Base-by-base conservation (phyloP, 306 rosid species). In the Lupinus albus region DNA sequence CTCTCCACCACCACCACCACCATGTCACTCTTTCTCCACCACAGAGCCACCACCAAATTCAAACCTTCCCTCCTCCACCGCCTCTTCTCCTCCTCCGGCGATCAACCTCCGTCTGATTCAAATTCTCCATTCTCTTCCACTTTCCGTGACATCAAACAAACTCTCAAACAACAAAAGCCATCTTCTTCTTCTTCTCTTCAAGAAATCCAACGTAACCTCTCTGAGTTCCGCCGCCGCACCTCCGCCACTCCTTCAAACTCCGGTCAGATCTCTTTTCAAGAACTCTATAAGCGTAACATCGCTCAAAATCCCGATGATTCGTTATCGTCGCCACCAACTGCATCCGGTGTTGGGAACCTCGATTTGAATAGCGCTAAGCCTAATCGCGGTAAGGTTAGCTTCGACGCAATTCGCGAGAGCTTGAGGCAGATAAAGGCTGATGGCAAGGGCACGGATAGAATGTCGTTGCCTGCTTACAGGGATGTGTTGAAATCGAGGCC, bases 1-100 rank as follows among this genome's bases (percentile, higher is more conserved):
- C 15, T 5, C 4, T 57, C 74, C 11, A 16, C 35, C 18, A 11
- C 72, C 12, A 10, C n/a, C 49, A 12, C 6, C 16, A n/a, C 49
- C 47, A 77, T 83, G 87, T 80, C 80, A 8, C 71, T 87, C 59
- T 80, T 85, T 76, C 76, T 84, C 11, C n/a, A 4, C 5, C 13
- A 3, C 45, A 73, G 33, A 61, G 46, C 12, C 64, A 61, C 5
- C 11, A 11, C 76, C 3, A 67, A 7, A n/a, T 60, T 10, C 67
- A 41, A 53, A 16, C 78, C 84, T 33, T 58, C 83, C 69, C 58
- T 73, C 1, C 14, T 42, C 47, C 33, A 0, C 36, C 80, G 68
- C 41, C 79, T 76, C 55, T 82, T 79, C 85, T 89, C 85, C 16
- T 3, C 76, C 70, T 75, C 72, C 13, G 47, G 12, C 5, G 47